Conservation (phyloP, 805 yeast species). For the Saccharomycopsis sp. region DNA sequence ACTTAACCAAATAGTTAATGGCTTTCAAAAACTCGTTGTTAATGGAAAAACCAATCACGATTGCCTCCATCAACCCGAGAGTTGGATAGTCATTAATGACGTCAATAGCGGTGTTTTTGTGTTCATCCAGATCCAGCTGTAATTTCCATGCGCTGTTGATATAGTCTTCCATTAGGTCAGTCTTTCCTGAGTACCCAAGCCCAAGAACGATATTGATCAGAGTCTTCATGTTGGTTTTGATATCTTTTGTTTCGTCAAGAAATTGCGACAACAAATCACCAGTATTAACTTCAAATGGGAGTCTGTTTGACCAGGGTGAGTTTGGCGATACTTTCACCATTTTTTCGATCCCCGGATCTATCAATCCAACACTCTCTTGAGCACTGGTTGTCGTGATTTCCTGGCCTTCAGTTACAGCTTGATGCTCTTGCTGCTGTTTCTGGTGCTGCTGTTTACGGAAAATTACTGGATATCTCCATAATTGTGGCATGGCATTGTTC, state of each 20-base stretch:
- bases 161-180: constrained; percentile 24
- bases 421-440: not conserved
- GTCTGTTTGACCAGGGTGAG: constrained; percentile 9
- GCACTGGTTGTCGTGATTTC: too few species aligned
- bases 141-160: constrained; percentile 27
- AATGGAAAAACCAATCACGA: constrained; percentile 28
- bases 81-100: constrained; percentile 25
- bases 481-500: constrained; percentile 9
- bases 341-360: not conserved
- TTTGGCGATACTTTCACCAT: not conserved
- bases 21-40: constrained; percentile 28
- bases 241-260: constrained; percentile 16
- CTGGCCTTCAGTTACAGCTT: not conserved
- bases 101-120: constrained; percentile 6
- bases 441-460: not conserved
- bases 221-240: constrained; percentile 23
- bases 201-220: constrained; percentile 26
- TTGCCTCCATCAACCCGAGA: constrained; percentile 24
- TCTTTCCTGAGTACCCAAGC: constrained; percentile 27
- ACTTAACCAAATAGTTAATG: constrained; percentile 24
- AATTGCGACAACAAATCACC: constrained; percentile 22
- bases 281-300: constrained; percentile 13
- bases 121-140: not conserved
- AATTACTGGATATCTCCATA: constrained; percentile 11
- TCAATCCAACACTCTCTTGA: not conserved